phyloP scores from a whole-genome alignment of 2,329 filamentous ascomycete species.

The Leptodontidium sp. region DNA sequence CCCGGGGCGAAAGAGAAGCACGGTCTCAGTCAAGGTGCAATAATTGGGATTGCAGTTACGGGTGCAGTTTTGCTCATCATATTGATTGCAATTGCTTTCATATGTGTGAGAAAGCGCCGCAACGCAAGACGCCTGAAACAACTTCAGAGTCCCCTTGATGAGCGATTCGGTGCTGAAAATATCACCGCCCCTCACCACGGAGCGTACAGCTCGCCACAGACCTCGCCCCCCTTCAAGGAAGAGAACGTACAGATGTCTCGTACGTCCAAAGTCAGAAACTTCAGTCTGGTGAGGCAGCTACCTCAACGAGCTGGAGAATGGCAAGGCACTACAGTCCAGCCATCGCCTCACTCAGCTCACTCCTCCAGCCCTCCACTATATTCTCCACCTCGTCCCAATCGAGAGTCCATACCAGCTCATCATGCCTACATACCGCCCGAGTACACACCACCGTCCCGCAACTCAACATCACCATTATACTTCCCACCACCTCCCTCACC shows the following conservation, averaged over 20 bases:
- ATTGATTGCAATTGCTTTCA: constrained; percentile 27
- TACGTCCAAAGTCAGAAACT: constrained; percentile 23
- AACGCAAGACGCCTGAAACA: constrained; percentile 20
- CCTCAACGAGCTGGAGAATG: constrained; percentile 21
- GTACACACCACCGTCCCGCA: constrained; percentile 19
- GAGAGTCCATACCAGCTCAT: constrained; percentile 32
- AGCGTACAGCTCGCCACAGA: constrained; percentile 25
- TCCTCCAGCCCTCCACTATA: constrained; percentile 19
- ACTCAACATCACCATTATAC: constrained; percentile 16
- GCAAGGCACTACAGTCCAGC: neutral
- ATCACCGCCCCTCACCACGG: constrained; percentile 39
- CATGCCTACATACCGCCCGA: constrained; percentile 37
- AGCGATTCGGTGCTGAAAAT: constrained; percentile 41
- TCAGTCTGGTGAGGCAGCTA: constrained; percentile 15
- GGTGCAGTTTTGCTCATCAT: constrained; percentile 31
- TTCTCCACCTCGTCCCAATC: constrained; percentile 13
- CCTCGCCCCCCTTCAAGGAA: constrained; percentile 20
- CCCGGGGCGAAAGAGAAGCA: constrained; percentile 17
- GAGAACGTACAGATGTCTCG: constrained; percentile 15
- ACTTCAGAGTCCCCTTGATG: constrained; percentile 38
- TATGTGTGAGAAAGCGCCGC: constrained; percentile 34
- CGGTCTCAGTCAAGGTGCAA: constrained; percentile 33
- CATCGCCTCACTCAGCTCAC: neutral
- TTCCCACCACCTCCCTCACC: constrained; percentile 2
- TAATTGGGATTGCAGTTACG: constrained; percentile 42